phyloP scores from a whole-genome alignment of 2,329 filamentous ascomycete genomes.

The Alternaria sp. region DNA sequence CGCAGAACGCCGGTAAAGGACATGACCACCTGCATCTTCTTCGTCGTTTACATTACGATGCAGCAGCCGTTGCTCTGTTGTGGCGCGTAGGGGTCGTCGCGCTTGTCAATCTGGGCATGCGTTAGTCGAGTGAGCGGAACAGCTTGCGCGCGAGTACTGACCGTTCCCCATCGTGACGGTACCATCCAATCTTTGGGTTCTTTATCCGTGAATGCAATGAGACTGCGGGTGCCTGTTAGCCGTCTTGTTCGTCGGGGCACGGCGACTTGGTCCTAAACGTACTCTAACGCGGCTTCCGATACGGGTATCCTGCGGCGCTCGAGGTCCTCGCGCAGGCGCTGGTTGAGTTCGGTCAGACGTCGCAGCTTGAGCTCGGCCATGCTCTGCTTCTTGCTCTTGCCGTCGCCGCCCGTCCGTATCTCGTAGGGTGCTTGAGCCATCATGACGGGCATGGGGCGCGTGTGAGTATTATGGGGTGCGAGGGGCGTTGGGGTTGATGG shows the following conservation, averaged over 20 bases:
- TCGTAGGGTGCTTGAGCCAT: slow-evolving; percentile 70
- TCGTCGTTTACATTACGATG: slow-evolving; percentile 77
- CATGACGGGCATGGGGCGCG: slow-evolving; percentile 40
- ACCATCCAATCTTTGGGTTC: slow-evolving; percentile 98
- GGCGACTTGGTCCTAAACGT: slow-evolving; percentile 13
- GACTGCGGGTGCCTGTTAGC: slow-evolving; percentile 61
- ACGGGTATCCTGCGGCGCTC: slow-evolving; percentile 95
- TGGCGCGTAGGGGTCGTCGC: slow-evolving; percentile 97
- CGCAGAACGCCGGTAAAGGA: slow-evolving; percentile 49
- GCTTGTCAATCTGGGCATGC: slow-evolving; percentile 75
- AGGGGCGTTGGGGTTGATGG: slow-evolving; percentile 6
- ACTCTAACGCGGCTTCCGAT: slow-evolving; percentile 79
- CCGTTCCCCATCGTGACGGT: slow-evolving; percentile 90
- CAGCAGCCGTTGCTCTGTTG: slow-evolving; percentile 94
- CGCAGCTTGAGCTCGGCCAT: slow-evolving; percentile 99
- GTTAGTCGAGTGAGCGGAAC: slow-evolving; percentile 25
- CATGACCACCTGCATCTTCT: slow-evolving; percentile 41
- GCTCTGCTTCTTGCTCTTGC: slow-evolving; percentile 95
- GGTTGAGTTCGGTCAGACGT: slow-evolving; percentile 95
- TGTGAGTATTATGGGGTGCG: slow-evolving; percentile 12
- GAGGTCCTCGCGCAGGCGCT: slow-evolving; percentile 91
- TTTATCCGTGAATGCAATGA: slow-evolving; percentile 97
- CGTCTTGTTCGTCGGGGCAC: background rate
- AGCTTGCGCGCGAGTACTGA: slow-evolving; percentile 47
- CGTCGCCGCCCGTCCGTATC: slow-evolving; percentile 68